A percentile compares a stretch with the other conserved stretches of the same genome.
These are phyloP conservation scores for Phytophthora tentaculata DNA, from an alignment of 352 stramenopile species.

Conservation along the genomic window DNA sequence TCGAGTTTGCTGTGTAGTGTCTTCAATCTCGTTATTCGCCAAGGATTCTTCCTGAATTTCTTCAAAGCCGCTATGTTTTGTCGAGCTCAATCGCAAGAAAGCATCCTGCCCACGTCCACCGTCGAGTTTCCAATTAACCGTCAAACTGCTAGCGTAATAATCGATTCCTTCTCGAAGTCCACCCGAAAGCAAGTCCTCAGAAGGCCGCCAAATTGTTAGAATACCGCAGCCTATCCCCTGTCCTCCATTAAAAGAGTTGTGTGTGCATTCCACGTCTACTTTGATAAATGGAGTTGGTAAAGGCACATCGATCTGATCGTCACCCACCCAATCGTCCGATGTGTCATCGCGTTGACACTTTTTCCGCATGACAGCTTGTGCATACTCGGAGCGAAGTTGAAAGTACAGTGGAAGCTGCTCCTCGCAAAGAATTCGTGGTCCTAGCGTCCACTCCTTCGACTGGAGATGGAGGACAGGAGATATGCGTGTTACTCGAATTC, in stretches of 20 bases:
- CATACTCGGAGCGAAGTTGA: constrained; percentile 48
- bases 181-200: constrained; percentile 54
- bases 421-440: constrained; percentile 70
- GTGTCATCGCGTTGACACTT: constrained; percentile 19
- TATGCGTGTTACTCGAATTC: constrained; percentile 54
- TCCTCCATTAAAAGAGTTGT: constrained; percentile 25
- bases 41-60: constrained; percentile 16
- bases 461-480: constrained; percentile 73
- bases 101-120: constrained; percentile 39
- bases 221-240: constrained; percentile 40
- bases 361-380: constrained; percentile 20
- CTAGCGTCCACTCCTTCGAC: constrained; percentile 63
- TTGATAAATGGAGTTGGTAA: constrained; percentile 71
- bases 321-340: constrained; percentile 10
- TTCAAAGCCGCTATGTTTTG: constrained; percentile 62
- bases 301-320: constrained; percentile 37
- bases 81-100: constrained; percentile 67
- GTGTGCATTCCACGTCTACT: constrained; percentile 68
- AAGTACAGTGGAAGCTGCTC: constrained; percentile 63
- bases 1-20: not conserved
- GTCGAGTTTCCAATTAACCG: constrained; percentile 71
- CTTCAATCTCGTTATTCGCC: constrained; percentile 4
- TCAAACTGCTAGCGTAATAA: constrained; percentile 69
- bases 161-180: constrained; percentile 55
- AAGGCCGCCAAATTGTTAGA: constrained; percentile 72